Evolutionary conservation across 768 basidiomycete genomes (phyloP).

Genomic region (Leccinum boreale): DNA sequence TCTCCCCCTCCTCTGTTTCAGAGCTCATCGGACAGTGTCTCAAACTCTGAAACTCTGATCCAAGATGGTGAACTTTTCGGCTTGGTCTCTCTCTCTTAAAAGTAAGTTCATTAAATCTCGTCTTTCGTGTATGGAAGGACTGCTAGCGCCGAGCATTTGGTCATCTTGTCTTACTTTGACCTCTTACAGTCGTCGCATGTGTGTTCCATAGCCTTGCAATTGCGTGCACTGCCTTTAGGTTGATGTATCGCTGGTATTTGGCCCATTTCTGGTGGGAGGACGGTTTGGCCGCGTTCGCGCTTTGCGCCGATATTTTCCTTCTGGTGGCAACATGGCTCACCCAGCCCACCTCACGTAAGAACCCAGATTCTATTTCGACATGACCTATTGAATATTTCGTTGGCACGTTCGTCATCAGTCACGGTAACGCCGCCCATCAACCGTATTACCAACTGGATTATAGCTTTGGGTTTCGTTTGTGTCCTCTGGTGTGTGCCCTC

Average conservation of each 20-base stretch:
- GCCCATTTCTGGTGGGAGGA: slow-evolving; percentile 32
- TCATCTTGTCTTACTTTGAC: not conserved
- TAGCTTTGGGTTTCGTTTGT: slow-evolving; percentile 9
- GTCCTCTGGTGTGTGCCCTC: slow-evolving; percentile 20
- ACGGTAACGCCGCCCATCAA: not conserved
- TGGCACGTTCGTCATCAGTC: not conserved
- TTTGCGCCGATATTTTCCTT: slow-evolving; percentile 15
- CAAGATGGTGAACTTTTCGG: not conserved
- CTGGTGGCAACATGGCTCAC: slow-evolving; percentile 10
- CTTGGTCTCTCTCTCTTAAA: slow-evolving; percentile 15
- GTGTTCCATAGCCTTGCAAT: slow-evolving; percentile 23
- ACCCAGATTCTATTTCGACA: no score
- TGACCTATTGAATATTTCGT: no score
- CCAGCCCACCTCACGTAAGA: slow-evolving; percentile 1
- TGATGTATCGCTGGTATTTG: slow-evolving; percentile 20
- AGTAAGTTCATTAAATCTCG: slow-evolving; percentile 2
- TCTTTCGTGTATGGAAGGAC: not conserved
- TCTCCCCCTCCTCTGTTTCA: not conserved
- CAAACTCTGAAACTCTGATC: not conserved
- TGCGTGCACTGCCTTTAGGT: slow-evolving; percentile 21
- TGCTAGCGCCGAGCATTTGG: not conserved
- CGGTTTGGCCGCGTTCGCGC: slow-evolving; percentile 21
- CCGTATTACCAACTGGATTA: slow-evolving; percentile 9
- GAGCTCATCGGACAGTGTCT: not conserved
- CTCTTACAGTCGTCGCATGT: slow-evolving; percentile 13